Evolutionary conservation across 495 filamentous ascomycete species (phyloP), one percentile per base, ranked within the genome.

Genomic region (Aspergillus hancockii): DNA sequence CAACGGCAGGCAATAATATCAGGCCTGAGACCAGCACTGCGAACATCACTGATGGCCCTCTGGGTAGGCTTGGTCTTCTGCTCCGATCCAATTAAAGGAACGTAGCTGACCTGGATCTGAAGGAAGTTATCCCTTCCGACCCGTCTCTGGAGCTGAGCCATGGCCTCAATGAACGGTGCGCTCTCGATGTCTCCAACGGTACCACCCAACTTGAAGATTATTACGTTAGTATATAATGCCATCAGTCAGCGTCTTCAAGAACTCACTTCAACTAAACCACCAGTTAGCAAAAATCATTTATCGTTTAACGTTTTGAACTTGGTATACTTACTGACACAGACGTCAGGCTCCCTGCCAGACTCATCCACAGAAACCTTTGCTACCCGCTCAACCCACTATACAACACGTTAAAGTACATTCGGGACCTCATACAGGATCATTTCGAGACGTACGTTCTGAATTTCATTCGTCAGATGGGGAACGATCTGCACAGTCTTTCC

Each of bases 41-140:
- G 83, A 40, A 89, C 87, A 60, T 90, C 84, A 63, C 86, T 87
- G 70, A 97, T 92, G 36, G 94, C 91, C 61, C 88, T 82, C 71
- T 98, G 94, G 0, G 94, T 98, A 0, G 94, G 94, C 74, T 98
- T 98, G 14, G 92, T 97, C 85, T 98, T 98, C 75, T 94, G 85
- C 77, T 98, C 94, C 18, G 49, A 61, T 8, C 73, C 67, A 31
- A 84, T 77, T 4, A 93, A 75, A 0, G 92, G 92, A 19, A 96
- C 83, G 49, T 89, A 85, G 9, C 84, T 91, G 45, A 96, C 93
- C 67, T 91, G 86, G 59, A 94, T 96, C 70, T 90, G 86, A 61
- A 91, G 66, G 72, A 97, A 96, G 74, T 96, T 94, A 63, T 83
- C 78, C 69, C 86, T 89, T 57, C 90, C 91, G 50, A 82, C 87